Conservation (phyloP, 1,284 basidiomycete species). For the Ceratobasidium theobromae region DNA sequence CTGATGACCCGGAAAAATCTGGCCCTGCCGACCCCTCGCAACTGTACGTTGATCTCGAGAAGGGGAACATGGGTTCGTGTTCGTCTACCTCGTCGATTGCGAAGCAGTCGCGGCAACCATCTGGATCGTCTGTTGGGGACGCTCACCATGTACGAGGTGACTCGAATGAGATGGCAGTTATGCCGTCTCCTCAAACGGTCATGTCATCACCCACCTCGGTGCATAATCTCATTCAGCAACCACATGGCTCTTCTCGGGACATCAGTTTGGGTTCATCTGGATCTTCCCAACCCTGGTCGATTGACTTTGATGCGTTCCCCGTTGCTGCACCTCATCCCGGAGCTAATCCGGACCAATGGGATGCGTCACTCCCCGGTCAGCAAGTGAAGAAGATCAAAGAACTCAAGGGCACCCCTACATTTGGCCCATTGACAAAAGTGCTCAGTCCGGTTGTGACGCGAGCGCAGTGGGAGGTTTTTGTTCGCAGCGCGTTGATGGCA, state of each 20-base stretch:
- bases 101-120: conserved; percentile 2
- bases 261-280: too few species aligned
- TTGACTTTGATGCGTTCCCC: conserved; percentile 32
- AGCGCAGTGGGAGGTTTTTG: conserved; percentile 73
- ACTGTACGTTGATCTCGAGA: conserved; percentile 14
- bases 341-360: not conserved
- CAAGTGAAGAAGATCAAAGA: not conserved
- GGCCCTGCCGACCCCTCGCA: not conserved
- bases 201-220: not conserved
- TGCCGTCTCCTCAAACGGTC: not conserved
- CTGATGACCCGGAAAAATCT: not conserved
- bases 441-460: conserved; percentile 68
- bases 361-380: not conserved
- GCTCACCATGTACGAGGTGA: not conserved
- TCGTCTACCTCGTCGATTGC: conserved; percentile 11
- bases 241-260: too few species aligned
- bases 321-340: not conserved
- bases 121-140: not conserved
- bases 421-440: conserved; percentile 67
- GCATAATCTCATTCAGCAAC: not conserved
- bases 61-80: not conserved
- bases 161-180: not conserved
- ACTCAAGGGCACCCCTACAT: conserved; percentile 53
- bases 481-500: conserved; percentile 48
- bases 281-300: conserved; percentile 36